Conservation (phyloP, 176 grass and related monocot species). For the Themeda triandra region DNA sequence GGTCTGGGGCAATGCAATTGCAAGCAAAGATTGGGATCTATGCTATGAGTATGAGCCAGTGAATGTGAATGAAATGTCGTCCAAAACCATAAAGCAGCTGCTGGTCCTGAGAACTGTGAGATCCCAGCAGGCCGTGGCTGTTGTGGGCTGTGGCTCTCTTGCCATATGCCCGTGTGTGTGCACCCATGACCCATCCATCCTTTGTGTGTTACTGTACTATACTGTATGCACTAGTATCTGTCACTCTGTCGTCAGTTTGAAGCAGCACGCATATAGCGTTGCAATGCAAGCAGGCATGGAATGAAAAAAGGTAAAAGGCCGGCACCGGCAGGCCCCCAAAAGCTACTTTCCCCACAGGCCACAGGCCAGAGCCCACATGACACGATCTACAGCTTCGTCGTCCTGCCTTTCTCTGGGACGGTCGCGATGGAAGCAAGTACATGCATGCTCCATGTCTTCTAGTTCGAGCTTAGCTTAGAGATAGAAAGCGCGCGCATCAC, state of each 20-base stretch:
- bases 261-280: not conserved
- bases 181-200: too few species aligned
- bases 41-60: not conserved
- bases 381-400: not conserved
- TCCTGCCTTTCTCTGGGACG: not conserved
- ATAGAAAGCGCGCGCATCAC: not conserved
- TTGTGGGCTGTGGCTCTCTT: not conserved
- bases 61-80: not conserved
- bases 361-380: too few species aligned
- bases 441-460: not conserved
- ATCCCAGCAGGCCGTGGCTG: not conserved
- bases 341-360: conserved; percentile 27
- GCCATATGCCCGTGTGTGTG: not conserved
- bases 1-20: not conserved
- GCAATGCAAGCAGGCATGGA: not conserved
- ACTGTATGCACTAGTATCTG: not conserved
- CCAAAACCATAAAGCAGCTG: not conserved
- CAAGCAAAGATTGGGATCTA: not conserved
- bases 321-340: not conserved
- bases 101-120: conserved; percentile 20
- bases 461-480: not conserved
- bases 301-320: not conserved
- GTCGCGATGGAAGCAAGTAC: conserved; percentile 5
- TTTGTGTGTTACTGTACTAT: not conserved
- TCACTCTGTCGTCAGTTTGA: not conserved